A percentile compares a stretch with the other conserved stretches of the same genome.
phyloP scores from a whole-genome alignment of 192 early-diverging fungal species.

The Tieghemiomyces parasiticus region DNA sequence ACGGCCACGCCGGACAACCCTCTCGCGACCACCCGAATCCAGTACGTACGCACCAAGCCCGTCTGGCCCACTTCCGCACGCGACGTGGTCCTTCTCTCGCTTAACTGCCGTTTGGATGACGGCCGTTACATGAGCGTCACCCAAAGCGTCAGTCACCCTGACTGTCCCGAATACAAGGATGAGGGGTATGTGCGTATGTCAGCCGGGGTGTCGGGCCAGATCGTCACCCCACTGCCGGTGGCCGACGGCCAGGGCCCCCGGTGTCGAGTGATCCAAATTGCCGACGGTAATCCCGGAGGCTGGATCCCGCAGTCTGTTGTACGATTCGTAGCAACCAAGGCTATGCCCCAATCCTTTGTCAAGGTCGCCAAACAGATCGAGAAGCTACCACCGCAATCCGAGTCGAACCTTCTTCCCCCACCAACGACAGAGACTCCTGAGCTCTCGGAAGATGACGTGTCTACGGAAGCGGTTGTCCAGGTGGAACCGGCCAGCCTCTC shows the following conservation, averaged over 20 bases:
- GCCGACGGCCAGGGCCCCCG: conserved; percentile 15
- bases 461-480: not conserved
- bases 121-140: conserved; percentile 23
- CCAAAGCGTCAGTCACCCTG: conserved; percentile 20
- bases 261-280: conserved; percentile 27
- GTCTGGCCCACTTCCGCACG: conserved; percentile 34
- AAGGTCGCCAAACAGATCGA: conserved; percentile 25
- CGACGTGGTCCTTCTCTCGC: conserved; percentile 28
- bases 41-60: conserved; percentile 29
- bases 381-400: conserved; percentile 10
- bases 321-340: conserved; percentile 32
- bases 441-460: not conserved
- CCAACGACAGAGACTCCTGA: not conserved
- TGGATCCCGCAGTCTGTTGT: conserved; percentile 31
- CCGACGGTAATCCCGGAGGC: conserved; percentile 29
- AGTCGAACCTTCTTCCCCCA: conserved; percentile 18
- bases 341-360: conserved; percentile 28
- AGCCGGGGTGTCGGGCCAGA: conserved; percentile 28
- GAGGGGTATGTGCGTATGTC: conserved; percentile 30
- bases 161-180: conserved; percentile 18
- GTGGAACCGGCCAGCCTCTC: no score
- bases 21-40: conserved; percentile 17
- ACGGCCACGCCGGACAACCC: not conserved
- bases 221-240: conserved; percentile 14
- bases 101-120: conserved; percentile 12